A percentile compares a stretch with the other conserved stretches of the same genome.
These are phyloP conservation scores for Tillandsia fasciculata DNA, from an alignment of 176 grass and related monocot genomes.

Conservation along the genomic window DNA sequence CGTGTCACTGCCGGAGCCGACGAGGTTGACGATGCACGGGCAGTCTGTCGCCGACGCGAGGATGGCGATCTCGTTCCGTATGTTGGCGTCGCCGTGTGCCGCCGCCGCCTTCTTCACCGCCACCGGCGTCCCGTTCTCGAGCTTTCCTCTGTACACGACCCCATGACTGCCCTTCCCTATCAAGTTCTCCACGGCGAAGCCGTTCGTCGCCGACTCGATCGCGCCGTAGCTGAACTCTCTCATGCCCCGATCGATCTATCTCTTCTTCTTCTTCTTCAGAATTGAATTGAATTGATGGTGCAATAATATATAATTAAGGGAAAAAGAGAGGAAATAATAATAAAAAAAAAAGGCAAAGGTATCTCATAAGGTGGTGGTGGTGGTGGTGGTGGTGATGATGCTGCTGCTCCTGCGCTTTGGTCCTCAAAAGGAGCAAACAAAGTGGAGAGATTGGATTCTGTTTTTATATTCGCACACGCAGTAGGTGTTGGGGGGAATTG, in stretches of 20 bases:
- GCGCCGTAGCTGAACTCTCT: constrained; percentile 68
- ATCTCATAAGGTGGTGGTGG: constrained; percentile 27
- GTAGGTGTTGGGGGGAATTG: not conserved
- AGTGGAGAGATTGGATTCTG: constrained; percentile 12
- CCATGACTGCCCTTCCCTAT: constrained; percentile 95
- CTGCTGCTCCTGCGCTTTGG: constrained; percentile 33
- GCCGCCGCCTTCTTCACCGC: constrained; percentile 58
- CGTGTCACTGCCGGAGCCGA: constrained; percentile 28
- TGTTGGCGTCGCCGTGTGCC: constrained; percentile 41
- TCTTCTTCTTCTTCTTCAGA: not conserved
- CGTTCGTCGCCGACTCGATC: constrained; percentile 56
- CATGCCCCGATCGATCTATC: constrained; percentile 19
- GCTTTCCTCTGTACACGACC: constrained; percentile 59
- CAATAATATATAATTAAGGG: constrained; percentile 19
- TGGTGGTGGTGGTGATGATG: no score
- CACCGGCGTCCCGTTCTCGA: constrained; percentile 25
- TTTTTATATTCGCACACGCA: not conserved
- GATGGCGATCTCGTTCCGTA: constrained; percentile 77
- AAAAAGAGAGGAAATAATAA: constrained; percentile 4
- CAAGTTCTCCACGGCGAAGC: constrained; percentile 52
- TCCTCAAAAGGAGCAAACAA: constrained; percentile 38
- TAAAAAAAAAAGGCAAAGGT: constrained; percentile 40
- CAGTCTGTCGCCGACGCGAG: constrained; percentile 38
- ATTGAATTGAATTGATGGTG: constrained; percentile 23
- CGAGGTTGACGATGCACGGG: constrained; percentile 45